Conservation (phyloP, 176 grass and related monocot species). For the Lolium perenne region DNA sequence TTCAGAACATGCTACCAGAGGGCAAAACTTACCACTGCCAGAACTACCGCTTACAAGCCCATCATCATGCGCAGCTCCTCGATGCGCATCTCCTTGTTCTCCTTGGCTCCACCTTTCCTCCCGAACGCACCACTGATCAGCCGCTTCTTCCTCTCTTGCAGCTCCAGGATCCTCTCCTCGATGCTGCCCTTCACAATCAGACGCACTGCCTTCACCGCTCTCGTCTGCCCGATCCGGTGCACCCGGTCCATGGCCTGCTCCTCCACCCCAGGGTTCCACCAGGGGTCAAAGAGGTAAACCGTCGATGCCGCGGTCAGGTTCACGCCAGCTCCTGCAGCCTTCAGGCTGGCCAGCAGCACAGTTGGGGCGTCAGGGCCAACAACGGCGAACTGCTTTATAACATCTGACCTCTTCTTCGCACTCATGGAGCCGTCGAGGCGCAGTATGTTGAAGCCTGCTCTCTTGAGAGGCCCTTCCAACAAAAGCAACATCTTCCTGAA, state of each 20-base stretch:
- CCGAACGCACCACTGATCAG: constrained; percentile 68
- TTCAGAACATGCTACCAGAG: not conserved
- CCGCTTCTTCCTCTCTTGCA: constrained; percentile 84
- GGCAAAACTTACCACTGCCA: not conserved
- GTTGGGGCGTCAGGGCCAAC: constrained; percentile 60
- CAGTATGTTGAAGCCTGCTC: constrained; percentile 66
- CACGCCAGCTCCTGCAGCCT: constrained; percentile 73
- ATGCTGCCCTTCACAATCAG: constrained; percentile 78
- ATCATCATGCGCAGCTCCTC: constrained; percentile 86
- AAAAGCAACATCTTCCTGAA: constrained; percentile 89
- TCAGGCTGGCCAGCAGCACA: constrained; percentile 82
- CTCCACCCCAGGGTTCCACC: constrained; percentile 96
- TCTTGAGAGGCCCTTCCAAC: constrained; percentile 73
- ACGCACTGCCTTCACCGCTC: constrained; percentile 78
- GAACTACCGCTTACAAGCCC: constrained; percentile 32
- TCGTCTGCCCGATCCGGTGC: constrained; percentile 84
- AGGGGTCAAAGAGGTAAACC: constrained; percentile 87
- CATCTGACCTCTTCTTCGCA: constrained; percentile 61
- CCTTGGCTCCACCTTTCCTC: constrained; percentile 56
- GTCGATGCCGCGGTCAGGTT: constrained; percentile 87
- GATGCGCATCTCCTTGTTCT: constrained; percentile 66
- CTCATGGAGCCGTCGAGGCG: constrained; percentile 84
- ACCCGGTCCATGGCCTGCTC: constrained; percentile 98
- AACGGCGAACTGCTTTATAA: constrained; percentile 60
- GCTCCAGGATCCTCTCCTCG: constrained; percentile 78